Conservation (phyloP, 1,139 yeast species). For the Kurtzmaniella natalensis region DNA sequence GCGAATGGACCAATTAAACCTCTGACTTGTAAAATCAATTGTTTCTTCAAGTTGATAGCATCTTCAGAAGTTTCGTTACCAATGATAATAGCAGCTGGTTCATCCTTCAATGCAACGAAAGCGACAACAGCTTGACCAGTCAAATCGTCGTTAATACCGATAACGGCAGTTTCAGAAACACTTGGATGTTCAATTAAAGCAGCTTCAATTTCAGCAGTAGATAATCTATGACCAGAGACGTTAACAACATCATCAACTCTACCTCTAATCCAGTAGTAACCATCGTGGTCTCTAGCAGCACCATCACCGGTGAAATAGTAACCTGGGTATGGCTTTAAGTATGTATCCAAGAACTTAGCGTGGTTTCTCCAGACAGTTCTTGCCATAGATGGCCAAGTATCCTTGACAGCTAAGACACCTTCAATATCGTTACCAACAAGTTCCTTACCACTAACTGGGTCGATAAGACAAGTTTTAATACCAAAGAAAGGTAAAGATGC, state of each 20-base stretch:
- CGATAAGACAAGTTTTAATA: slow-evolving; percentile 82
- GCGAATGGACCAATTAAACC: slow-evolving; percentile 97
- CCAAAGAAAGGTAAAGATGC: slow-evolving; percentile 97
- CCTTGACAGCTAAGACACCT: slow-evolving; percentile 88
- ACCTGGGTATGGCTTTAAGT: slow-evolving; percentile 93
- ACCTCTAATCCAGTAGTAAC: slow-evolving; percentile 97
- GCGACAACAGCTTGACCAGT: slow-evolving; percentile 98
- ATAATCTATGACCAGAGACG: slow-evolving; percentile 94
- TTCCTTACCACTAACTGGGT: slow-evolving; percentile 86
- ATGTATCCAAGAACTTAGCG: slow-evolving; percentile 85
- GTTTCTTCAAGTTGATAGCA: slow-evolving; percentile 66
- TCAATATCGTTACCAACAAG: slow-evolving; percentile 86
- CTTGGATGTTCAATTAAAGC: slow-evolving; percentile 75
- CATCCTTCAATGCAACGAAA: slow-evolving; percentile 79
- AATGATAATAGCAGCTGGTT: slow-evolving; percentile 32
- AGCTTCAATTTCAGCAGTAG: slow-evolving; percentile 96
- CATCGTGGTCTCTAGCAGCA: slow-evolving; percentile 96
- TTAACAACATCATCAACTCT: slow-evolving; percentile 98
- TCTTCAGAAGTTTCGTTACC: slow-evolving; percentile 47
- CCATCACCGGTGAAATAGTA: slow-evolving; percentile 98
- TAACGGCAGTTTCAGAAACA: slow-evolving; percentile 92
- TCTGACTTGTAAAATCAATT: slow-evolving; percentile 82
- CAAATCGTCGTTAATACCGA: slow-evolving; percentile 89
- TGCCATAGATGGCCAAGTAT: slow-evolving; percentile 98
- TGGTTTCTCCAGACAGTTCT: slow-evolving; percentile 94